These are phyloP conservation scores for Sequoia sempervirens DNA, from an alignment of 75 land plant genomes.

Conservation along the genomic window DNA sequence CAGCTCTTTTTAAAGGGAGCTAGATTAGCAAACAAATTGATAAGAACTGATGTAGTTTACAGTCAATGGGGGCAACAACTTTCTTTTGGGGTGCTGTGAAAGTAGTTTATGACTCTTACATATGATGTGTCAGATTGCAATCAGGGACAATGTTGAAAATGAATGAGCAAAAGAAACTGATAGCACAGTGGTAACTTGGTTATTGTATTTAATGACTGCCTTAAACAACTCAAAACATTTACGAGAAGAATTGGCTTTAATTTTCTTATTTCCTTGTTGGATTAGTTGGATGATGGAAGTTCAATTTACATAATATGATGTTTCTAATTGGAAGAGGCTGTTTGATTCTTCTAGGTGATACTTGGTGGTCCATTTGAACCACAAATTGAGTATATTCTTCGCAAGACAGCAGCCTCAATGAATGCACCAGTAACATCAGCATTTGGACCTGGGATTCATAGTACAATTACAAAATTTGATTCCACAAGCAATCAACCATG, in stretches of 20 bases:
- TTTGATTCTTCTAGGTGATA: conserved; percentile 45
- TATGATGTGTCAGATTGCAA: not conserved
- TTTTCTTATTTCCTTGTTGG: not conserved
- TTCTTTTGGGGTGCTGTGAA: not conserved
- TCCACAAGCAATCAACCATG: conserved; percentile 20
- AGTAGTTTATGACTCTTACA: not conserved
- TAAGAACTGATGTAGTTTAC: not conserved
- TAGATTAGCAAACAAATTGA: not conserved
- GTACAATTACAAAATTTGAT: conserved; percentile 29
- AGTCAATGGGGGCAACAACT: not conserved
- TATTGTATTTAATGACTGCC: not conserved
- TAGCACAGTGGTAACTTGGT: not conserved
- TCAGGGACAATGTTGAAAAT: not conserved
- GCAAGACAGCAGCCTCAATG: conserved; percentile 54
- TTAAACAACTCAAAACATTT: not conserved
- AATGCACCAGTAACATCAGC: conserved; percentile 60
- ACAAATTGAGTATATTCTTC: conserved; percentile 59
- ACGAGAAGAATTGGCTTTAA: not conserved
- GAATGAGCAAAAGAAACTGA: not conserved
- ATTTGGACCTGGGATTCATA: conserved; percentile 41
- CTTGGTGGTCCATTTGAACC: conserved; percentile 74
- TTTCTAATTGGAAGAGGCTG: not conserved
- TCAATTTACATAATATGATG: not conserved
- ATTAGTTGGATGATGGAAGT: not conserved
- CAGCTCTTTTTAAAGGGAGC: not conserved